phyloP scores from a whole-genome alignment of 495 filamentous ascomycete species.

The Xylaria scruposa region DNA sequence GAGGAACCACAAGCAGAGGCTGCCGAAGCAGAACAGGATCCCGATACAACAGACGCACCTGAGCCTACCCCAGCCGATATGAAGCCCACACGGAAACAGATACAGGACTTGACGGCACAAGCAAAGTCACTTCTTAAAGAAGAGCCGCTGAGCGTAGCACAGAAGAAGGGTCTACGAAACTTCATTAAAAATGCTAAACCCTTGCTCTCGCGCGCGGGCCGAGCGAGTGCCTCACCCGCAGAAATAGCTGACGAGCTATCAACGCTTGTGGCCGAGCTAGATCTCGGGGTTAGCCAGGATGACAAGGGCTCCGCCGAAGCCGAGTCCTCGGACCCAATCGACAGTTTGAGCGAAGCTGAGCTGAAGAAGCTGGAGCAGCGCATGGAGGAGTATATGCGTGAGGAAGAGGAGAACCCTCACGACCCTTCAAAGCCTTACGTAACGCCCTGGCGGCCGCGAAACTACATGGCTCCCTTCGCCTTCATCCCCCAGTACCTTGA shows the following conservation, averaged over 20 bases:
- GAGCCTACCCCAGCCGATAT: conserved; percentile 35
- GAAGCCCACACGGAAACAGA: conserved; percentile 37
- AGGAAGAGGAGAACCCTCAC: conserved; percentile 68
- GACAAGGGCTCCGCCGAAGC: neutral
- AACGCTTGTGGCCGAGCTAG: conserved; percentile 33
- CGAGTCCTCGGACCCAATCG: conserved; percentile 19
- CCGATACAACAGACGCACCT: conserved; percentile 41
- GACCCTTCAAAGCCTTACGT: conserved; percentile 83
- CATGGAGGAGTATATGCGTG: conserved; percentile 38
- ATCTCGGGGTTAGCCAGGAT: conserved; percentile 18
- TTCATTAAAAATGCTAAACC: conserved; percentile 41
- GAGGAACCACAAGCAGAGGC: conserved; percentile 33
- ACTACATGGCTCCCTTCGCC: conserved; percentile 88
- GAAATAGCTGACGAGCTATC: conserved; percentile 41
- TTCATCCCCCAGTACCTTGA: conserved; percentile 96
- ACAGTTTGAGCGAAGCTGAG: conserved; percentile 46
- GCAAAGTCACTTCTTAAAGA: conserved; percentile 40
- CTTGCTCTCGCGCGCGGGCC: conserved; percentile 34
- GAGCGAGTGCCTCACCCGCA: conserved; percentile 27
- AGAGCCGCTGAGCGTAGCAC: conserved; percentile 34
- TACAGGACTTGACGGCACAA: conserved; percentile 32
- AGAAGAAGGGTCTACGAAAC: conserved; percentile 46
- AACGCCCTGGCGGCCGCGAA: conserved; percentile 88
- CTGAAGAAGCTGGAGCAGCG: conserved; percentile 39
- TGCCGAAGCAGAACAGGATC: conserved; percentile 40